Percentiles rank a stretch among this genome's conserved stretches.
Conservation (phyloP, 2,329 filamentous ascomycete species). For the Orbilia oligospora region DNA sequence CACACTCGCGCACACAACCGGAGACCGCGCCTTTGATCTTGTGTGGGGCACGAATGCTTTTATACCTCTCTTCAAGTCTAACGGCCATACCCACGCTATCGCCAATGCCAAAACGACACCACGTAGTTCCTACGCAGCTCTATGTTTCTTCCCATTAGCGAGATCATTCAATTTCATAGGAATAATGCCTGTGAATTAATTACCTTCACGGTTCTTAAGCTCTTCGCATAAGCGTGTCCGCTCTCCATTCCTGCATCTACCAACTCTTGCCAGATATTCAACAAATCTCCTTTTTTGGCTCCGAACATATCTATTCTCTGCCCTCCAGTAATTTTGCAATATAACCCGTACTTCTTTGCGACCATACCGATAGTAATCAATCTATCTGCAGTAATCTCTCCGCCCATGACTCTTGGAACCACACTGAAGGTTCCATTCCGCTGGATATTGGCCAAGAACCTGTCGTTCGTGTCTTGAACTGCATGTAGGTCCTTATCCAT, state of each 20-base stretch:
- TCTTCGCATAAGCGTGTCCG: constrained; percentile 91
- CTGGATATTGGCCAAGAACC: constrained; percentile 90
- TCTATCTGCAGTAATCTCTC: constrained; percentile 89
- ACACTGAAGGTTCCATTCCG: constrained; percentile 92
- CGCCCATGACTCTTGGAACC: constrained; percentile 83
- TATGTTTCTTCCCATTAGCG: constrained; percentile 51
- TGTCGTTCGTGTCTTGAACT: constrained; percentile 91
- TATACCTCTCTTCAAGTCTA: constrained; percentile 88
- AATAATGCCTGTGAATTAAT: too few species aligned
- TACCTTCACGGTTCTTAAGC: constrained; percentile 83
- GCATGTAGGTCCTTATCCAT: constrained; percentile 80
- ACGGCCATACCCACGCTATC: constrained; percentile 94
- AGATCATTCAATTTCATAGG: background rate
- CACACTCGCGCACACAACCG: constrained; percentile 92
- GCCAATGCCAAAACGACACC: constrained; percentile 90
- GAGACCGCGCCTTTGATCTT: constrained; percentile 93
- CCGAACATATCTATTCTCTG: constrained; percentile 96
- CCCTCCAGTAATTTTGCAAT: constrained; percentile 92
- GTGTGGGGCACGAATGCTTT: constrained; percentile 88
- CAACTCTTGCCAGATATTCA: constrained; percentile 84
- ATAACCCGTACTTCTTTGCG: constrained; percentile 85
- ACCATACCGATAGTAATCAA: constrained; percentile 86
- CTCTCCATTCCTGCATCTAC: constrained; percentile 90
- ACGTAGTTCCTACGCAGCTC: constrained; percentile 90
- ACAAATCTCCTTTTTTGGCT: constrained; percentile 86